phyloP scores from a whole-genome alignment of 139 green algal species.

The Pseudopediastrum boryanum region DNA sequence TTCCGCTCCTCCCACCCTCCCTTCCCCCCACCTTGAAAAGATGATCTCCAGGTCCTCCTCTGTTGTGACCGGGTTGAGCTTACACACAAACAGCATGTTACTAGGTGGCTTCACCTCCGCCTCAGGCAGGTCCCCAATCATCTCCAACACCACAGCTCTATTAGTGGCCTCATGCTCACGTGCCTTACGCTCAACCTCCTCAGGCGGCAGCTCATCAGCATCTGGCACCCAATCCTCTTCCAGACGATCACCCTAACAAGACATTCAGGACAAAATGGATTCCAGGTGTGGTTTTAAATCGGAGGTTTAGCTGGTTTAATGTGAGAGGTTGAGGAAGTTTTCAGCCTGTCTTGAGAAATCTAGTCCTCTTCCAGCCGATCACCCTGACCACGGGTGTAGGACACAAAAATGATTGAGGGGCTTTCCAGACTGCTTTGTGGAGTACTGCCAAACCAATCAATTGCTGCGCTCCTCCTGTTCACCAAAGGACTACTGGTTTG shows the following conservation, averaged over 20 bases:
- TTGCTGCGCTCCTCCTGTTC: too few species aligned
- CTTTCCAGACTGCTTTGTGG: too few species aligned
- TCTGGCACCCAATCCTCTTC: conserved; percentile 95
- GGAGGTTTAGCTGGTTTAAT: too few species aligned
- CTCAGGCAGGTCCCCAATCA: conserved; percentile 94
- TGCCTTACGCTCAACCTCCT: conserved; percentile 84
- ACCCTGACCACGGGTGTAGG: too few species aligned
- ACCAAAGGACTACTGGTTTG: too few species aligned
- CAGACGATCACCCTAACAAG: conserved; percentile 85
- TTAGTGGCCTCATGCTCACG: conserved; percentile 84
- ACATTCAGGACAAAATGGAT: too few species aligned
- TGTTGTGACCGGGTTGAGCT: conserved; percentile 89
- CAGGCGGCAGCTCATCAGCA: conserved; percentile 70
- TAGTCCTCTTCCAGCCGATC: conserved; percentile 97
- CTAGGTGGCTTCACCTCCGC: conserved; percentile 91
- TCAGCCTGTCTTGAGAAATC: too few species aligned
- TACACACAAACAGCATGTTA: conserved; percentile 99
- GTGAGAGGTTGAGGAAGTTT: too few species aligned
- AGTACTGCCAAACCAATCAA: too few species aligned
- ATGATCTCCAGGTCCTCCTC: conserved; percentile 99
- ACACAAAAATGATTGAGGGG: too few species aligned
- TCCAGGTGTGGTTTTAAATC: too few species aligned
- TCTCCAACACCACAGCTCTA: conserved; percentile 95
- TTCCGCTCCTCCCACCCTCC: too few species aligned
- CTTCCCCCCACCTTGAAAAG: conserved; percentile 72